A percentile compares a stretch with the other conserved stretches of the same genome.
Conservation (phyloP, 306 rosid genomes). For the Malus domestica region DNA sequence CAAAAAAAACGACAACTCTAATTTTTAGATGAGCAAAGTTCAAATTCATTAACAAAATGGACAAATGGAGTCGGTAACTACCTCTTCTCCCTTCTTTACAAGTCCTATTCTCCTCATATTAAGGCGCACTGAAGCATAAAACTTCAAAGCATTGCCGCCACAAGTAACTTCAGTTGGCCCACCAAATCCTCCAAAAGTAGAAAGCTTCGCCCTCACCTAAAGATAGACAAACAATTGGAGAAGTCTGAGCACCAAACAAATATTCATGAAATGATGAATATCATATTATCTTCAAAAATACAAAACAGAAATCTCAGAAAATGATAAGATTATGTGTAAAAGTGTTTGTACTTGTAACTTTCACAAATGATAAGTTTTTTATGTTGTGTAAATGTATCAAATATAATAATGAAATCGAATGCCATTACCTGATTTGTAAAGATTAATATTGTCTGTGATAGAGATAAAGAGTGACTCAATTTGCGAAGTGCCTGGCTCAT, state of each 20-base stretch:
- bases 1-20: no score
- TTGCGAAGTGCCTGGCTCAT: constrained; percentile 97
- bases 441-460: constrained; percentile 59
- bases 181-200: constrained; percentile 87
- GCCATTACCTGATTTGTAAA: constrained; percentile 81
- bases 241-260: neutral
- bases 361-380: neutral
- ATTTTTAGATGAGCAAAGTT: neutral
- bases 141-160: constrained; percentile 91
- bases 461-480: constrained; percentile 80
- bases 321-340: neutral
- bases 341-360: neutral
- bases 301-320: neutral
- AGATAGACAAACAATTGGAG: constrained; percentile 11
- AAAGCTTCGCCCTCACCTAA: constrained; percentile 78
- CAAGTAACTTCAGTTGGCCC: constrained; percentile 83
- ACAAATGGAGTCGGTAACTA: constrained; percentile 35
- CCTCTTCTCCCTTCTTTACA: constrained; percentile 91
- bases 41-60: neutral
- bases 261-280: neutral
- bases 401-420: neutral
- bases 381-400: neutral
- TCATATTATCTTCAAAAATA: neutral
- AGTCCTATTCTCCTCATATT: constrained; percentile 58
- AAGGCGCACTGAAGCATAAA: constrained; percentile 86